phyloP scores from a whole-genome alignment of 1,139 yeast genomes.

The Zygosaccharomyces pseudobailii region DNA sequence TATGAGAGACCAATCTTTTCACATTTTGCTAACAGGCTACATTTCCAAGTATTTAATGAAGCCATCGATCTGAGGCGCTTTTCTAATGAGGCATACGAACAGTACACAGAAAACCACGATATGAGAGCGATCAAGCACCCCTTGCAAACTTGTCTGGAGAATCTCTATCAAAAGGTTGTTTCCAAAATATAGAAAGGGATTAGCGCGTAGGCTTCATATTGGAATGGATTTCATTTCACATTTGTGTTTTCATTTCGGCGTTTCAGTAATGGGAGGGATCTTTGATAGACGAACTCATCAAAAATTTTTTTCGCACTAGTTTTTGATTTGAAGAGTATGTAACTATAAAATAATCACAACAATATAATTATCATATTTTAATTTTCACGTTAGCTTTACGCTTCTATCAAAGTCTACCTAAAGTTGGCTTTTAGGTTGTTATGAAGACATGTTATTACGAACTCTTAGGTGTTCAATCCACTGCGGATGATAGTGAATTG shows the following conservation, averaged over 20 bases:
- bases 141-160: slow-evolving; percentile 22
- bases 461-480: slow-evolving; percentile 61
- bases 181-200: slow-evolving; percentile 4
- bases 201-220: background rate
- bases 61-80: slow-evolving; percentile 23
- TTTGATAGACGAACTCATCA: background rate
- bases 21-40: slow-evolving; percentile 33
- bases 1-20: slow-evolving; percentile 29
- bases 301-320: background rate
- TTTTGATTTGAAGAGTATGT: background rate
- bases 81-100: slow-evolving; percentile 22
- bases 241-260: background rate
- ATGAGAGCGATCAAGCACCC: slow-evolving; percentile 24
- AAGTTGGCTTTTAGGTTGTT: background rate
- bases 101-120: slow-evolving; percentile 19
- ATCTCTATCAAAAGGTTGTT: slow-evolving; percentile 16
- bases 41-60: slow-evolving; percentile 24
- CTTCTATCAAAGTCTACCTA: background rate
- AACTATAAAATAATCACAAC: background rate
- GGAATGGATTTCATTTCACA: background rate
- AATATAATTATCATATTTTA: too few relatives aligned
- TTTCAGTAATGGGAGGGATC: background rate
- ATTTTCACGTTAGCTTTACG: too few relatives aligned
- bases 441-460: slow-evolving; percentile 86
- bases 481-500: slow-evolving; percentile 66